Base-by-base conservation (phyloP, 305 asterid species). In the Fraxinus latifolia region DNA sequence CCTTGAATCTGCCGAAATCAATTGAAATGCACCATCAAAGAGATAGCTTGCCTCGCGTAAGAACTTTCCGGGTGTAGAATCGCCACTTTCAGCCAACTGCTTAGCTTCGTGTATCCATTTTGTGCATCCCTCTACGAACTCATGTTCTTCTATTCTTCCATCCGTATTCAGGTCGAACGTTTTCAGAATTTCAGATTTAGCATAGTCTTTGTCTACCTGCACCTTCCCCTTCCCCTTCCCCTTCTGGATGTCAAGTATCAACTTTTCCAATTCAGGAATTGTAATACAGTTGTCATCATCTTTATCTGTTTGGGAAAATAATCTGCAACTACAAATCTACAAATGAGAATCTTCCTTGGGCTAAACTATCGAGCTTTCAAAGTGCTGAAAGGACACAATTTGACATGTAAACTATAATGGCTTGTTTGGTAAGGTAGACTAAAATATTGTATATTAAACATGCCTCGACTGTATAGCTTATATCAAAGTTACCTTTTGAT, bases 101-200 rank as follows among this genome's bases (percentile, higher is more conserved):
- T 81, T 55, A n/a, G 90, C 89, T 84, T 89, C 88, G 39, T 84
- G 44, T 9, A 90, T 84, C 92, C 91, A 89, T 76, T 78, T 87
- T 3, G 70, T 82, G 86, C 91, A 86, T 39, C 93, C 93, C 55
- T 86, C 83, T 1, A 86, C 60, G 80, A 90, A 90, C 82, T 90
- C 92, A 2, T 60, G 76, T 68, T 89, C 90, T 11, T 79, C 85
- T 14, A 90, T 90, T 78, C 77, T 85, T 36, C 84, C 84, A 82
- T 89, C 88, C 2, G 39, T 37, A 60, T 90, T 77, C 68, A 60
- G 58, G 53, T 90, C 93, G 37, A 90, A 90, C 7, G 79, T 81
- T 29, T 86, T 81, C 83, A 84, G 17, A 77, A 87, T 84, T 72
- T 87, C 87, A 17, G 90, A 83, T 55, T 84, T 70, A 1, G 93